Base-by-base conservation (phyloP, 768 basidiomycete genomes). In the Multifurca ochricompacta region DNA sequence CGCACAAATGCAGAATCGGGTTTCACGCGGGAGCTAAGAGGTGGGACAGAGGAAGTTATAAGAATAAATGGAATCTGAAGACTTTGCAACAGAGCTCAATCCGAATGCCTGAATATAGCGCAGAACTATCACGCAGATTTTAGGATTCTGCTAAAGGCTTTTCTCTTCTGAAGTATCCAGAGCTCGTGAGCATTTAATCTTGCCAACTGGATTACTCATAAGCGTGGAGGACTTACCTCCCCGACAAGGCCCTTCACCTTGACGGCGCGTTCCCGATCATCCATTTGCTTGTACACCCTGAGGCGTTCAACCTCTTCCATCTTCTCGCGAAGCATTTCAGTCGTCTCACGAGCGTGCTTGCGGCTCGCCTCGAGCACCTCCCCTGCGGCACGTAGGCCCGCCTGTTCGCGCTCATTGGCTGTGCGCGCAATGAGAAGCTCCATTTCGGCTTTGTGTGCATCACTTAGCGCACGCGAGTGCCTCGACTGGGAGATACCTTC, bases 281-380 rank as follows among this genome's bases (percentile, higher is more conserved):
- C 87, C 7, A 80, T 81, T 32, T 77, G 78, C 64, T 84, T 82
- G 61, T 81, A 74, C 18, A 73, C 71, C 28, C 86, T 71, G 48
- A 90, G 65, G 58, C 75, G 74, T 60, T 90, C 85, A 2, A 91
- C 76, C 62, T 90, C 85, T 50, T 78, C 74, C n/a, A 77, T 76
- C 73, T 89, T 90, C 51, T 82, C 81, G 47, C 81, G 76, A 49
- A 90, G 70, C 60, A 76, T 77, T 47, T 78, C 73, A 1, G 84
- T 86, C 21, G 78, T 74, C 48, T 82, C 76, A 48, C 66, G 72
- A 3, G 83, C 81, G 6, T 77, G 79, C 23, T 75, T 72, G 40
- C 77, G 74, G 18, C 77, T 69, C 1, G 71, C 70, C 23, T 80
- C 78, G 23, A 87, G 65, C 3, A 71, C 66, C 53, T 78, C 77